phyloP scores from a whole-genome alignment of 1,284 basidiomycete genomes.

The Cerioporus squamosus region DNA sequence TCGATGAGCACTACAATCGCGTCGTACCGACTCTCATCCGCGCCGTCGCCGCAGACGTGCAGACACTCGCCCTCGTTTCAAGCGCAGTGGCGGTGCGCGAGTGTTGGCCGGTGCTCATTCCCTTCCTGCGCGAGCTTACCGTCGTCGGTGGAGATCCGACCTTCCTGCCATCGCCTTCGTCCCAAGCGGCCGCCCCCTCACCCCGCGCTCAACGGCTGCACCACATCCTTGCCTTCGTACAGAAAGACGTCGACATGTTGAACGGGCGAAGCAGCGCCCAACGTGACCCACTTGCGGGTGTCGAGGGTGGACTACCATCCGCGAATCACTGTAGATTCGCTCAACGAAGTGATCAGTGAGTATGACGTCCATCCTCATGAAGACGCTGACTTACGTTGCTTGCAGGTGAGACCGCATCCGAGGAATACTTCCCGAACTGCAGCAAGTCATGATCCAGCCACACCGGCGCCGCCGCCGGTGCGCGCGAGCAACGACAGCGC shows the following conservation, averaged over 20 bases:
- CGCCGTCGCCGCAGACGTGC: slow-evolving; percentile 12
- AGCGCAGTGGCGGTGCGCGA: slow-evolving; percentile 12
- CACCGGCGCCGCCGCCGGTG: slow-evolving; percentile 13
- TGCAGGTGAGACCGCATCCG: slow-evolving; percentile 5
- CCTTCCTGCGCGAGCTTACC: slow-evolving; percentile 17
- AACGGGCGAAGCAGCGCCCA: slow-evolving; percentile 13
- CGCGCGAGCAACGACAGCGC: neutral
- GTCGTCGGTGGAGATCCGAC: slow-evolving; percentile 16
- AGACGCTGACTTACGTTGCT: neutral
- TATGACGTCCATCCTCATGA: neutral
- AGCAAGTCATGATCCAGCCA: slow-evolving; percentile 12
- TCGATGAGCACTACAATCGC: slow-evolving; percentile 19
- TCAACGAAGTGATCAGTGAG: slow-evolving; percentile 17
- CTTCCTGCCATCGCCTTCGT: slow-evolving; percentile 11
- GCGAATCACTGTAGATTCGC: slow-evolving; percentile 9
- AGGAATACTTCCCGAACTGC: slow-evolving; percentile 14
- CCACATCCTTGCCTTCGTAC: slow-evolving; percentile 9
- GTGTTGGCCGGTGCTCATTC: slow-evolving; percentile 6
- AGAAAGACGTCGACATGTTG: slow-evolving; percentile 12
- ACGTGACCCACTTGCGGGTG: slow-evolving; percentile 14
- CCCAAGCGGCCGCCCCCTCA: slow-evolving; percentile 5
- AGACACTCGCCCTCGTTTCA: slow-evolving; percentile 15
- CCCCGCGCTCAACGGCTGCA: slow-evolving; percentile 17
- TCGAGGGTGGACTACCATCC: slow-evolving; percentile 13
- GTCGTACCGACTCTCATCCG: slow-evolving; percentile 11